Percentiles rank a stretch among this genome's conserved stretches.
Conservation (phyloP, 129 eudicot genomes). For the Helianthus annuus region HanXRQr2.0-SUNRISE NC_035433.2:125926589-125927088, state of each 20-base stretch:
- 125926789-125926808: constrained; percentile 41
- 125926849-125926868: constrained; percentile 80
- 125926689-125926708: neutral
- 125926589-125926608: constrained; percentile 94
- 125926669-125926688: neutral
- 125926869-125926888: constrained; percentile 51
- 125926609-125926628: constrained; percentile 55
- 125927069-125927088: constrained; percentile 10
- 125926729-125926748: neutral
- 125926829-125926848: constrained; percentile 77
- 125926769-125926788: neutral
- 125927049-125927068: constrained; percentile 13
- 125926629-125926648: constrained; percentile 16
- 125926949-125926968: constrained; percentile 23
- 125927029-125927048: constrained; percentile 8
- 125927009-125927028: neutral
- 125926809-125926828: constrained; percentile 74
- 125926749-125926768: constrained; percentile 21
- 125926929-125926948: constrained; percentile 16
- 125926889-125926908: constrained; percentile 56
- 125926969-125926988: constrained; percentile 31
- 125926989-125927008: constrained; percentile 5
- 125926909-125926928: constrained; percentile 12
- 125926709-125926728: neutral
- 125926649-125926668: no score